phyloP scores from a whole-genome alignment of 176 grass and related monocot species.

The Raddia guianensis region DNA sequence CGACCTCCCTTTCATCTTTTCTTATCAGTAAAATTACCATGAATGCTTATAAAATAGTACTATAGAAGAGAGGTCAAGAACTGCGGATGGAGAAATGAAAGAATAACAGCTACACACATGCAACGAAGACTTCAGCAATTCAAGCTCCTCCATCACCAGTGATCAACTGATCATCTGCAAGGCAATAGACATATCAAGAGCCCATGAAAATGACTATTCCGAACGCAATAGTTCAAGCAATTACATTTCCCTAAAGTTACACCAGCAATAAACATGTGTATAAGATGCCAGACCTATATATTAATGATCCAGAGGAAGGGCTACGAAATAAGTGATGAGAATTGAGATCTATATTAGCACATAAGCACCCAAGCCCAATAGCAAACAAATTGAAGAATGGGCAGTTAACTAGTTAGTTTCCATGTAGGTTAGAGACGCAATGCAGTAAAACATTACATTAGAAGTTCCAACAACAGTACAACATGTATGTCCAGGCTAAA shows the following conservation, averaged over 20 bases:
- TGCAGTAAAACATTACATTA: background rate
- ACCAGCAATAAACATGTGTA: background rate
- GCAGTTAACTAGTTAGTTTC: background rate
- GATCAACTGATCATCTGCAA: conserved; percentile 57
- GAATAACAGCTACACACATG: conserved; percentile 65
- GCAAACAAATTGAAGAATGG: conserved; percentile 3
- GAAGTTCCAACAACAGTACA: background rate
- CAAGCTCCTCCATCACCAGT: conserved; percentile 50
- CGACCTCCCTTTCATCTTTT: conserved; percentile 54
- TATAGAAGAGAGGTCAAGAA: conserved; percentile 63
- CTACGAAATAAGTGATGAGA: background rate
- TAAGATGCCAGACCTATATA: conserved; percentile 17
- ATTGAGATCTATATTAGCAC: conserved; percentile 2
- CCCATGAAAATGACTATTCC: background rate
- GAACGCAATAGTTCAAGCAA: conserved; percentile 25
- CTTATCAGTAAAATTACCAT: conserved; percentile 44
- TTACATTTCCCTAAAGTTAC: background rate
- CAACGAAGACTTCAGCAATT: conserved; percentile 44
- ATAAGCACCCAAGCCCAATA: background rate
- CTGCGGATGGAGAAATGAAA: conserved; percentile 62
- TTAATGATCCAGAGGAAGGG: background rate
- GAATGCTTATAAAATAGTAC: conserved; percentile 49
- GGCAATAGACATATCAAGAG: conserved; percentile 31
- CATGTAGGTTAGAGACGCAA: background rate
- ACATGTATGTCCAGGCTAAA: conserved; percentile 6